Conservation (phyloP, 1,139 yeast species). For the Entelexis sorbosivorans region DNA sequence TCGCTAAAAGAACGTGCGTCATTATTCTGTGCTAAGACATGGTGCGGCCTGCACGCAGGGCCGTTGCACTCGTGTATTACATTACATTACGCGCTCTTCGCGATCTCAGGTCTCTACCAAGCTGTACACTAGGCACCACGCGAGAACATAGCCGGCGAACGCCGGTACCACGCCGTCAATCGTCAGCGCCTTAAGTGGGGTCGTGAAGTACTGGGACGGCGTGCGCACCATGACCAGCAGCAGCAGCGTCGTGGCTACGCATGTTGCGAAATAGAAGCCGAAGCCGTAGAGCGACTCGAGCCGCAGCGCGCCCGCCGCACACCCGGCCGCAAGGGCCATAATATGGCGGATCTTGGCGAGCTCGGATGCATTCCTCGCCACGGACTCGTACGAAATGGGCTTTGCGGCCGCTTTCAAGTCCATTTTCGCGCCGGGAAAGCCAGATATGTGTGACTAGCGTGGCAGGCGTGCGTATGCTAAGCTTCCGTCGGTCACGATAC, state of each 20-base stretch:
- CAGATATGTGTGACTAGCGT: background rate
- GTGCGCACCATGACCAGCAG: conserved; percentile 3
- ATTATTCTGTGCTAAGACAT: background rate
- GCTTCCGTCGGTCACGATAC: background rate
- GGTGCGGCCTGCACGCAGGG: background rate
- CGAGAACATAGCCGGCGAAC: conserved; percentile 20
- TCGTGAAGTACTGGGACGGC: conserved; percentile 11
- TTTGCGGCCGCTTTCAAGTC: conserved; percentile 8
- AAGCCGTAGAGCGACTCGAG: conserved; percentile 21
- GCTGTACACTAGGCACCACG: conserved; percentile 22
- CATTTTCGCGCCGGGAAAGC: background rate
- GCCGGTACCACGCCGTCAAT: conserved; percentile 19
- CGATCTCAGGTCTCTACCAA: conserved; percentile 15
- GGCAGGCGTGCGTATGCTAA: background rate
- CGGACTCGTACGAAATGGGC: conserved; percentile 7
- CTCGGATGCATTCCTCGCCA: conserved; percentile 5
- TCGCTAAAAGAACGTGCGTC: background rate
- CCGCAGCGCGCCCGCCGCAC: conserved; percentile 22
- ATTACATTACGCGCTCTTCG: background rate
- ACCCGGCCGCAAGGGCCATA: conserved; percentile 18
- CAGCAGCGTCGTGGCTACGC: conserved; percentile 9
- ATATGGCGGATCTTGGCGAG: conserved; percentile 16
- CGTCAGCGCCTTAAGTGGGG: conserved; percentile 7
- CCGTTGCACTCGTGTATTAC: background rate
- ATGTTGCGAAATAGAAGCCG: conserved; percentile 12